phyloP scores from a whole-genome alignment of 257 asterid genomes.

The Penstemon barbatus region DNA sequence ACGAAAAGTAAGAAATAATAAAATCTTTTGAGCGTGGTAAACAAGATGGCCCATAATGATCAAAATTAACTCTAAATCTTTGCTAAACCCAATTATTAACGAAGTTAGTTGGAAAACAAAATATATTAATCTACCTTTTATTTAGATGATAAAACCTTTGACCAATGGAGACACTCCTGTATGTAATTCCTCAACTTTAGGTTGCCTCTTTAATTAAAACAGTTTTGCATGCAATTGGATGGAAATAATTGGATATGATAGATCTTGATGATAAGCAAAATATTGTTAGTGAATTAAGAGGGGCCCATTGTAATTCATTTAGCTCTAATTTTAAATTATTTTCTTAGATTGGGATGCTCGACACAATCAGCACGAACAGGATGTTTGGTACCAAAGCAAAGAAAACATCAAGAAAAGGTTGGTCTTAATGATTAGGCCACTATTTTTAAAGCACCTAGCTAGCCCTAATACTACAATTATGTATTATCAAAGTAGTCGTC shows the following conservation, averaged over 20 bases:
- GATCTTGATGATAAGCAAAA: conserved; percentile 18
- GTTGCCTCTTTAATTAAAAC: conserved; percentile 2
- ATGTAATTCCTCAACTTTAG: conserved; percentile 6
- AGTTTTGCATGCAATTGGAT: conserved; percentile 25
- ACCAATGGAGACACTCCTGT: conserved; percentile 17
- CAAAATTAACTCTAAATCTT: not conserved
- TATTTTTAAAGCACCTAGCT: too few relatives aligned
- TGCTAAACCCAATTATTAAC: conserved; percentile 17
- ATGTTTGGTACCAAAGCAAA: conserved; percentile 40
- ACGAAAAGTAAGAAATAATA: not conserved
- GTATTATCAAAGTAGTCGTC: too few relatives aligned
- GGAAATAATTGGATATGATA: conserved; percentile 1
- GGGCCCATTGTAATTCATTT: conserved; percentile 28
- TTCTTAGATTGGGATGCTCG: conserved; percentile 1
- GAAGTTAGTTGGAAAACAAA: conserved; percentile 8
- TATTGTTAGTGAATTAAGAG: conserved; percentile 13
- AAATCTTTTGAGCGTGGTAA: conserved; percentile 3
- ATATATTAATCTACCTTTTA: not conserved
- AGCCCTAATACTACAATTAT: too few relatives aligned
- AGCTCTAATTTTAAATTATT: not conserved
- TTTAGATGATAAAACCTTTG: conserved; percentile 21
- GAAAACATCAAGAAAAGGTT: conserved; percentile 14
- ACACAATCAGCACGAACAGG: conserved; percentile 15
- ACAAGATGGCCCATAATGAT: not conserved
- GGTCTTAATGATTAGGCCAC: not conserved